phyloP scores from a whole-genome alignment of 108 stramenopile species.

The Nannochloropsis oceanica region DNA sequence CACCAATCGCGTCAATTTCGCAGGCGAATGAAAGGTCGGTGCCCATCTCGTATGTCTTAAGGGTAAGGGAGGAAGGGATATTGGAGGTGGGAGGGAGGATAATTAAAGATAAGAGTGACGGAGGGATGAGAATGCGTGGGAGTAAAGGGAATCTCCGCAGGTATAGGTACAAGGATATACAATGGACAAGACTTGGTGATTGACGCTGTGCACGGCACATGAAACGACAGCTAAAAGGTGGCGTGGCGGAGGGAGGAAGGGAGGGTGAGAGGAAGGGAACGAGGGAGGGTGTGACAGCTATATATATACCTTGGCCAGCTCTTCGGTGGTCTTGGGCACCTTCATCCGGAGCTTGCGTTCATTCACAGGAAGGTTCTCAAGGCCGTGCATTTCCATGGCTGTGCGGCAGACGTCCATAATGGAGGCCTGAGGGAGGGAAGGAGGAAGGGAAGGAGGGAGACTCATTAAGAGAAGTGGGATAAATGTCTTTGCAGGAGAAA shows the following conservation, averaged over 20 bases:
- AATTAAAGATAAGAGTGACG: too few relatives aligned
- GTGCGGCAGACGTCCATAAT: not conserved
- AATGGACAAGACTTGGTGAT: too few relatives aligned
- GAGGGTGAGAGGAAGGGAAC: not conserved
- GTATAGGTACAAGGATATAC: too few relatives aligned
- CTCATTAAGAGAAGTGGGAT: too few relatives aligned
- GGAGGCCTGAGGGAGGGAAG: not conserved
- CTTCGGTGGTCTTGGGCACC: not conserved
- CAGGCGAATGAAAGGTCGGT: not conserved
- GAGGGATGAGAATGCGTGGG: too few relatives aligned
- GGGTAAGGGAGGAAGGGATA: not conserved
- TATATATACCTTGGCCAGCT: not conserved
- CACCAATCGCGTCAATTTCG: not conserved
- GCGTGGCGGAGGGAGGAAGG: not conserved
- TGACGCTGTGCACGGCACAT: too few relatives aligned
- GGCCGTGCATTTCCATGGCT: not conserved
- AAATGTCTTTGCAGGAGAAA: too few relatives aligned
- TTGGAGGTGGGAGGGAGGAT: not conserved
- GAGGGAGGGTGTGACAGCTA: too few relatives aligned
- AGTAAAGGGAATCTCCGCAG: too few relatives aligned
- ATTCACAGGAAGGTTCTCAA: not conserved
- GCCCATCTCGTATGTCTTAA: not conserved
- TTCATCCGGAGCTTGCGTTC: not conserved
- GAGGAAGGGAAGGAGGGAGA: not conserved
- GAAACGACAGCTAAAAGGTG: too few relatives aligned